Evolutionary conservation across 2,329 filamentous ascomycete species (phyloP).

Genomic region (Alternaria novae-zelandiae): DNA sequence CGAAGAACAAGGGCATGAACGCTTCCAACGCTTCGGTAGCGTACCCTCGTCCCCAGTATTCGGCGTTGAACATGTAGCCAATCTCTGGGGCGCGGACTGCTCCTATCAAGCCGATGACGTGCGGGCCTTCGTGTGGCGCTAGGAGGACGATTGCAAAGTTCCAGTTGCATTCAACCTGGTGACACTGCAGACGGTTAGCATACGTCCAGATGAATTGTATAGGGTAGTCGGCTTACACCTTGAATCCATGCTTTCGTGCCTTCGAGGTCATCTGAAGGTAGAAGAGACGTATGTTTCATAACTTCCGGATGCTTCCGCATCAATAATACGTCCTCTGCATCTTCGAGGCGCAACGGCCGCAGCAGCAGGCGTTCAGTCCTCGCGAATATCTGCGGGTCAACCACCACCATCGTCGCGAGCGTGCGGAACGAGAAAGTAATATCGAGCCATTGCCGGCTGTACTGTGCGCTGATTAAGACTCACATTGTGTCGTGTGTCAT

Average conservation of each 20-base stretch:
- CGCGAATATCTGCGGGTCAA: slow-evolving; percentile 37
- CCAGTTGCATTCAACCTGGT: slow-evolving; percentile 53
- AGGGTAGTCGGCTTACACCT: slow-evolving; percentile 17
- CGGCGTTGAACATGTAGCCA: slow-evolving; percentile 53
- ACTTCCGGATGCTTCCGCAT: slow-evolving; percentile 66
- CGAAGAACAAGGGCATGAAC: slow-evolving; percentile 51
- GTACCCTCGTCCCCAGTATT: slow-evolving; percentile 51
- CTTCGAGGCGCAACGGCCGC: slow-evolving; percentile 57
- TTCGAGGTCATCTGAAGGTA: slow-evolving; percentile 59
- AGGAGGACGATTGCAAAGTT: slow-evolving; percentile 60
- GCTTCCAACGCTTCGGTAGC: slow-evolving; percentile 54
- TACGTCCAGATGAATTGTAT: too few species aligned
- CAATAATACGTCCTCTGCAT: slow-evolving; percentile 58
- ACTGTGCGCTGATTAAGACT: slow-evolving; percentile 4
- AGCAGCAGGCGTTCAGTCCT: slow-evolving; percentile 63
- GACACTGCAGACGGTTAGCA: slow-evolving; percentile 22
- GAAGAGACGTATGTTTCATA: slow-evolving; percentile 64
- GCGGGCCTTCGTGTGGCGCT: slow-evolving; percentile 17
- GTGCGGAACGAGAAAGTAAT: background rate
- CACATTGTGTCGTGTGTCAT: slow-evolving; percentile 31
- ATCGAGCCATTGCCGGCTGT: slow-evolving; percentile 23
- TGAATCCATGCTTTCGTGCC: slow-evolving; percentile 47
- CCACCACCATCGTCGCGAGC: slow-evolving; percentile 40
- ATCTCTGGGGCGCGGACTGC: slow-evolving; percentile 50
- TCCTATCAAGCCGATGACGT: slow-evolving; percentile 52